Percentiles rank a stretch among this genome's conserved stretches.
These are phyloP conservation scores for Aspergillus avenaceus DNA, from an alignment of 495 filamentous ascomycete genomes.

Conservation along the genomic window DNA sequence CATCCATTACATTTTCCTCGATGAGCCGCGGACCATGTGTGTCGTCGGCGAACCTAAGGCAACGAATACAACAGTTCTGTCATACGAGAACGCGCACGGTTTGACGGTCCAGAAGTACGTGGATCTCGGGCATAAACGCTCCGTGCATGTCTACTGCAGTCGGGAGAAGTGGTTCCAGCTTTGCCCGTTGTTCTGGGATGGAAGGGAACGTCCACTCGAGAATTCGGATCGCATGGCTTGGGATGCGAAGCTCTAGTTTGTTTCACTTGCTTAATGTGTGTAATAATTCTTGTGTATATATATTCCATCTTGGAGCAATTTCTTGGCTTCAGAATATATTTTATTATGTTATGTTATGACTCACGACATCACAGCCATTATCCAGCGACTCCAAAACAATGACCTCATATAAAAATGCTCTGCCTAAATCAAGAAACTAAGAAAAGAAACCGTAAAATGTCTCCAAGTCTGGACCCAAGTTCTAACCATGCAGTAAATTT, in stretches of 20 bases:
- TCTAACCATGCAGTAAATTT: too few species aligned
- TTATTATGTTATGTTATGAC: too few species aligned
- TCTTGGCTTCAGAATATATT: too few species aligned
- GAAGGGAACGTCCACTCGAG: conserved; percentile 39
- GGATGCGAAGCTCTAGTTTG: conserved; percentile 41
- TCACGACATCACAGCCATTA: too few species aligned
- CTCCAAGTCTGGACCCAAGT: too few species aligned
- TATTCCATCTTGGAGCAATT: too few species aligned
- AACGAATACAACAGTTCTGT: conserved; percentile 55
- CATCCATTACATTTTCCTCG: conserved; percentile 68
- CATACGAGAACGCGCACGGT: conserved; percentile 63
- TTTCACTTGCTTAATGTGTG: background rate
- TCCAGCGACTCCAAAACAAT: too few species aligned
- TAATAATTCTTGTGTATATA: too few species aligned
- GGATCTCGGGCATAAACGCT: conserved; percentile 62
- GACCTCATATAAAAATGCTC: too few species aligned
- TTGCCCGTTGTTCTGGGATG: conserved; percentile 53
- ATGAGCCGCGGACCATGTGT: conserved; percentile 59
- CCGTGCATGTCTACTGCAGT: conserved; percentile 55
- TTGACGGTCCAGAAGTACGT: conserved; percentile 62
- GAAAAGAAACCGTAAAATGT: too few species aligned
- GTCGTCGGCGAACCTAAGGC: conserved; percentile 65
- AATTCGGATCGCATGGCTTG: conserved; percentile 44
- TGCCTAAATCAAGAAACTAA: too few species aligned
- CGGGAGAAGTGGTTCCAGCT: conserved; percentile 67